Evolutionary conservation across 2,329 filamentous ascomycete species (phyloP).

Genomic region (Tolypocladium album): DNA sequence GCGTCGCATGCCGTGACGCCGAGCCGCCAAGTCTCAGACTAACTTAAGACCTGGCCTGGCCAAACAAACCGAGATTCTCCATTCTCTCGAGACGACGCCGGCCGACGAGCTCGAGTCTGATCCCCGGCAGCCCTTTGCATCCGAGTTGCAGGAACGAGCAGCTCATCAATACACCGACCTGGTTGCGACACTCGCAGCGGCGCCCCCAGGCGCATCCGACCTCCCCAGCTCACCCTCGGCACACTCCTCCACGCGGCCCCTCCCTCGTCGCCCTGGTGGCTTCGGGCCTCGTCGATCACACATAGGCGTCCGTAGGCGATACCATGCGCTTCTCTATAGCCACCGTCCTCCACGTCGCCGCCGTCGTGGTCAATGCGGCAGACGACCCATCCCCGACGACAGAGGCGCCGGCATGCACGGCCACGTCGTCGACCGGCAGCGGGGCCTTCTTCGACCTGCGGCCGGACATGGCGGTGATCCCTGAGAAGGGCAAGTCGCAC

Average conservation of each 20-base stretch:
- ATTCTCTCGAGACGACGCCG: neutral
- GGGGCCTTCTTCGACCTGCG: slow-evolving; percentile 51
- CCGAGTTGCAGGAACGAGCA: neutral
- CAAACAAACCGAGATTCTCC: neutral
- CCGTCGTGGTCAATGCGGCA: slow-evolving; percentile 20
- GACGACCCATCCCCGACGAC: slow-evolving; percentile 29
- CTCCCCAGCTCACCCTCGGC: neutral
- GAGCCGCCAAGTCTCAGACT: neutral
- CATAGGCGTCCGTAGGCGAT: neutral
- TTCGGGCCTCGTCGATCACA: neutral
- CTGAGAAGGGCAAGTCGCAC: slow-evolving; percentile 32
- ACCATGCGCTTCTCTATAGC: slow-evolving; percentile 16
- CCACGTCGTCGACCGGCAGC: slow-evolving; percentile 40
- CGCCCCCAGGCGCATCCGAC: neutral
- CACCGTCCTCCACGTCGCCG: slow-evolving; percentile 23
- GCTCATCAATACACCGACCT: neutral
- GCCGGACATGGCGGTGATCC: slow-evolving; percentile 37
- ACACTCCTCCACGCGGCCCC: neutral
- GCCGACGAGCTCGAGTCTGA: neutral
- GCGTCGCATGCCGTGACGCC: neutral
- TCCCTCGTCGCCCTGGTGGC: neutral
- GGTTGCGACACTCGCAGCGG: neutral
- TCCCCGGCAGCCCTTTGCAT: neutral
- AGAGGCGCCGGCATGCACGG: slow-evolving; percentile 40
- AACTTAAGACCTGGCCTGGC: too few relatives aligned